Base-by-base conservation (phyloP, 306 rosid genomes). In the Prosopis cineraria region DNA sequence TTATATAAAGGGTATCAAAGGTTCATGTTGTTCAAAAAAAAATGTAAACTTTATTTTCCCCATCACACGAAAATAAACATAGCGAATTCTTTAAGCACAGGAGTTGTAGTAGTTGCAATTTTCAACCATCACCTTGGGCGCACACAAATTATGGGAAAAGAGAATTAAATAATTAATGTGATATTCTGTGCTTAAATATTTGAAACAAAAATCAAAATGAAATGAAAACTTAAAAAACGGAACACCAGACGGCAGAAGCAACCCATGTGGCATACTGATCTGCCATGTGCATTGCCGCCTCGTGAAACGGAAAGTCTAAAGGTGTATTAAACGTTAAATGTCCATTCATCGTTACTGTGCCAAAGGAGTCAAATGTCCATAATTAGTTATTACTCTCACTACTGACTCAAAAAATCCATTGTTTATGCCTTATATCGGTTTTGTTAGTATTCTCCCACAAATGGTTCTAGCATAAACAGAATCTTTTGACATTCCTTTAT, bases 251-350 rank as follows among this genome's bases (percentile, higher is more conserved):
- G 6, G 9, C 29, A 52, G 59, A 52, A 22, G 59, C 59, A 52
- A 7, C 11, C 29, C 59, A 52, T 52, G 43, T 39, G 59, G 10
- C 55, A 52, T 6, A 3, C 12, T 52, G 27, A 52, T 1, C 55
- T 30, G 4, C 33, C 63, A 25, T 56, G 33, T 25, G 63, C 19
- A 4, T 14, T 16, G 75, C 84, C 84, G 79, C 75, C 79, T 55
- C 0, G 27, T 30, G 41, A 62, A 30, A 30, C 31, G 62, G 70
- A 65, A 53, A 73, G 22, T 72, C 78, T 74, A 40, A 40, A 79
- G 19, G 76, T 33, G 29, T 59, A 12, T 27, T 16, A 4, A 19
- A 31, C 19, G 25, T 19, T 30, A 19, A 17, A 58, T 17, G 48
- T 7, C n/a, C n/a, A n/a, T n/a, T n/a, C n/a, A n/a, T n/a, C n/a